Base-by-base conservation (phyloP, 2,329 filamentous ascomycete species). In the Beauveria varroae region DNA sequence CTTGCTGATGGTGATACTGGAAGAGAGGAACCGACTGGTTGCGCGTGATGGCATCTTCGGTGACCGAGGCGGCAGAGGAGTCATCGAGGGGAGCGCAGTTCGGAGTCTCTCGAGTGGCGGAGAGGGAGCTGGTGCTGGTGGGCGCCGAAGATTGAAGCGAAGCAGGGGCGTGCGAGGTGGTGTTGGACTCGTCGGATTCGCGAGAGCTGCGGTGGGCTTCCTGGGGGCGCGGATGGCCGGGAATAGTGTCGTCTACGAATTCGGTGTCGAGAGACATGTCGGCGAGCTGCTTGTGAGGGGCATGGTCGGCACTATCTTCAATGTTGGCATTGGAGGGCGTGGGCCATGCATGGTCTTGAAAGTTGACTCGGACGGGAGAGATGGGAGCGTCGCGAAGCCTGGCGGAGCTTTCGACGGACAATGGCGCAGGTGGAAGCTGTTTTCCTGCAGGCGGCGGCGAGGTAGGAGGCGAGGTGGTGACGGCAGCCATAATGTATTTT, bases 1-100 rank as follows among this genome's bases (percentile, higher is more conserved):
- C 71, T 55, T 79, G 78, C 65, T 85, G 84, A 65, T 87, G 84
- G 66, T 87, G 82, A 66, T 88, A 87, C 68, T 87, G 84, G 60
- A 87, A 78, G 64, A 80, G 80, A 12, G 84, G 81, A 9, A 86
- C 80, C 4, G 77, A 71, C 59, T 77, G 74, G 64, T 71, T 75
- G 60, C 72, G 75, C 6, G 74, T 68, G 55, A 74, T 68, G 57
- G 74, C 72, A 18, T 76, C 78, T 47, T 82, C 79, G 28, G 79
- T 72, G 34, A 82, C 68, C 7, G 81, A 84, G 67, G 80, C 82
- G 61, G 77, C 78, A 1, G 77, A 75, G 9, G 81, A 84, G 46
- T 73, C 71, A n/a, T 72, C 75, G 61, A 76, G 74, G 37, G 74
- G 76, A 28, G 74, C 75, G 64, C 73, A 74, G 43, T 82, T 80